Base-by-base conservation (phyloP, 164 flowering plant genomes). In the Santalum album region DNA sequence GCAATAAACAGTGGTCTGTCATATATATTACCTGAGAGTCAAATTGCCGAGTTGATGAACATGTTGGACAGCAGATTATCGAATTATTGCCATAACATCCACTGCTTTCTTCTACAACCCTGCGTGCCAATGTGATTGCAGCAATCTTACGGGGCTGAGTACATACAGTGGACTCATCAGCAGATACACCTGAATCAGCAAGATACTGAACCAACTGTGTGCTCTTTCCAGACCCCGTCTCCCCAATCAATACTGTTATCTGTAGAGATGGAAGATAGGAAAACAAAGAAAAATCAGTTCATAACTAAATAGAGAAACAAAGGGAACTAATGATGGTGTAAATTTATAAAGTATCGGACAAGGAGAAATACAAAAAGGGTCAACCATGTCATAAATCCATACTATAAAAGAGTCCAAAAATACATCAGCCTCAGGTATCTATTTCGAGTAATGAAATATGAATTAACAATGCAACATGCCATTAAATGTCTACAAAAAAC, bases 221-320 rank as follows among this genome's bases (percentile, higher is more conserved):
- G 61, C 99, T 94, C 72, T 94, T 94, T 20, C 99, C 99, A 1
- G 96, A 94, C 57, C 99, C 99, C 60, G 99, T 94, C 69, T 94
- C 97, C 52, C 99, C 99, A 53, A 87, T 67, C 75, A 94, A 76
- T 6, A 94, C 84, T 68, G 73, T 72, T 42, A 80, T 70, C 99
- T 91, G 81, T 52, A 32, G 26, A 56, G 20, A n/a, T 49, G 15
- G 35, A 19, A 17, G 45, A 44, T 25, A 39, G 49, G 16, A 32
- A 56, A 23, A 51, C 44, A 20, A 12, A 6, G 3, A 25, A 25
- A 52, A 22, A 29, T 17, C 23, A 35, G 11, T 25, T n/a, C 18
- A 22, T 23, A 53, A 25, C 29, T 6, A 23, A 55, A 38, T 54
- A 43, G 26, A 49, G 12, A 2, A 32, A 0, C 21, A 18, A 51